Evolutionary conservation across 306 rosid species (phyloP), one percentile per base, ranked within the genome.

Genomic region (Oxytropis ochrocephala): DNA sequence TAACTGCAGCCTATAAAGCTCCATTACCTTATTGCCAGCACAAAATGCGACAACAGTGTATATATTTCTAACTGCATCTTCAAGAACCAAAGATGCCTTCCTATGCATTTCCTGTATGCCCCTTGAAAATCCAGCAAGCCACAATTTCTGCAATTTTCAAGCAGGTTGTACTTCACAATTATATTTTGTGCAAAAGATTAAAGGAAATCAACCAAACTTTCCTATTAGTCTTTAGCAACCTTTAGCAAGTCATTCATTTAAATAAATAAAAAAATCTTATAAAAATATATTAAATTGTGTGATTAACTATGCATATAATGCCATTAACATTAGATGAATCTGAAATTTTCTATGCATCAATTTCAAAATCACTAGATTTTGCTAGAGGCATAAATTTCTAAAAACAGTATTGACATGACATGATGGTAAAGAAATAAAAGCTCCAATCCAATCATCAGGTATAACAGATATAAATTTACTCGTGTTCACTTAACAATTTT

Each of bases 61-160:
- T 50, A 93, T 93, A 80, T 93, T 93, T 86, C 98, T 80, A 69
- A 93, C 98, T 56, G 98, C 96, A 74, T 93, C 98, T 77, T 93
- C 98, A 16, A 93, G 98, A 84, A 93, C 98, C 83, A 93, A 84
- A 71, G 98, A 90, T 62, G 98, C 98, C 77, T 90, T 93, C 78
- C 97, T 75, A 82, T 93, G 98, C 98, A 93, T 93, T 87, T 93
- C 98, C 86, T 93, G 98, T 64, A 93, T 93, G 33, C 98, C 98
- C 86, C 96, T 90, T 24, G 98, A 93, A 85, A 93, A 93, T 69
- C 98, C 98, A 80, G 90, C 96, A 65, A 93, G 96, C 98, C 98
- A 93, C 69, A 93, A 71, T 76, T 88, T 93, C 98, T 93, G 88
- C 86, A 75, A 79, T 67, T 79, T 83, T 78, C 43, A 77, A 63